Percentiles rank a stretch among this genome's conserved stretches.
phyloP scores from a whole-genome alignment of 495 filamentous ascomycete genomes.

The Delitschia confertaspora region DNA sequence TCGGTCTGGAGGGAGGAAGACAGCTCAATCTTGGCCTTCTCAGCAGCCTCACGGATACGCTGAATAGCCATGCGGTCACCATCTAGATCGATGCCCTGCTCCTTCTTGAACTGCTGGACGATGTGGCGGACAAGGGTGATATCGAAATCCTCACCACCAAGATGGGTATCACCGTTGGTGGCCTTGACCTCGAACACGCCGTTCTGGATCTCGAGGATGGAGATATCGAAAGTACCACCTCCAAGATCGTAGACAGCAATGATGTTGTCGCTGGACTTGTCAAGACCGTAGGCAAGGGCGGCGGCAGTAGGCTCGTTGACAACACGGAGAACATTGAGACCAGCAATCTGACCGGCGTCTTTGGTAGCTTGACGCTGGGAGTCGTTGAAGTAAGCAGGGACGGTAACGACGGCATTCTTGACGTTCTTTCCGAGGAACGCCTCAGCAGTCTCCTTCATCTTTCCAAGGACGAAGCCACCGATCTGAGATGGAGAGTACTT shows the following conservation, averaged over 20 bases:
- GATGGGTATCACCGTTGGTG: slow-evolving; percentile 95
- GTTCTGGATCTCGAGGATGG: slow-evolving; percentile 92
- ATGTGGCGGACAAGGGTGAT: slow-evolving; percentile 92
- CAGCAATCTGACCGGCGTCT: slow-evolving; percentile 92
- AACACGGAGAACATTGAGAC: slow-evolving; percentile 91
- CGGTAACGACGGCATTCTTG: slow-evolving; percentile 93
- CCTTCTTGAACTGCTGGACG: slow-evolving; percentile 92
- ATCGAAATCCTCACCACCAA: slow-evolving; percentile 98
- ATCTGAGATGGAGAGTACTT: slow-evolving; percentile 98
- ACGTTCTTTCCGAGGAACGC: slow-evolving; percentile 77
- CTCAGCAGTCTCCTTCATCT: slow-evolving; percentile 99
- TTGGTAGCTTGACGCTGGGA: slow-evolving; percentile 96
- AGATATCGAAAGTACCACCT: slow-evolving; percentile 98
- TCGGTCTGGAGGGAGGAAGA: slow-evolving; percentile 95
- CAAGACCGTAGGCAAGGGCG: slow-evolving; percentile 87
- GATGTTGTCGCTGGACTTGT: slow-evolving; percentile 83
- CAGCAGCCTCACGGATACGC: slow-evolving; percentile 96
- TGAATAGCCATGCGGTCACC: slow-evolving; percentile 97
- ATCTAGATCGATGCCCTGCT: slow-evolving; percentile 83
- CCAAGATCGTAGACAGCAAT: slow-evolving; percentile 97
- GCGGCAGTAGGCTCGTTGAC: slow-evolving; percentile 96
- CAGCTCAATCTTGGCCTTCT: slow-evolving; percentile 99
- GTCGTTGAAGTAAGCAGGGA: slow-evolving; percentile 97
- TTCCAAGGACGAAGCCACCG: slow-evolving; percentile 90
- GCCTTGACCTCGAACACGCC: slow-evolving; percentile 98